A percentile compares a stretch with the other conserved stretches of the same genome.
These are phyloP conservation scores for Colletotrichum sansevieriae DNA, from an alignment of 2,329 filamentous ascomycete species.

Conservation along the genomic window DNA sequence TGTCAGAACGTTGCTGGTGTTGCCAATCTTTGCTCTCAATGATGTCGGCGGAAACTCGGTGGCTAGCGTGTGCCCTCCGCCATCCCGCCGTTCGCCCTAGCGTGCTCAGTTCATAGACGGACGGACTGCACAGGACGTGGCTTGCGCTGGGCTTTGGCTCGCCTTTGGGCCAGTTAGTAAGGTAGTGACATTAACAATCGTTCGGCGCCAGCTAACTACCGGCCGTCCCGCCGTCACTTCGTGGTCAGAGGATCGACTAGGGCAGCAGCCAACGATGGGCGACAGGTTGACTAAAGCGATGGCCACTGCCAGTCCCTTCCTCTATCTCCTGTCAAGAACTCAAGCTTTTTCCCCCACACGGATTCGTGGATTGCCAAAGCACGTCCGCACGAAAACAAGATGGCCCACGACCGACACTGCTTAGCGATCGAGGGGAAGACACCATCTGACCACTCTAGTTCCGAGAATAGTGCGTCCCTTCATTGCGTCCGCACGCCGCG, in stretches of 20 bases:
- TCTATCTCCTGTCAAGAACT: neutral
- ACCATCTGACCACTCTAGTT: constrained; percentile 31
- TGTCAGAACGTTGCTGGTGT: neutral
- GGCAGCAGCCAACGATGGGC: constrained; percentile 8
- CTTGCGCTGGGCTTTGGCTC: constrained; percentile 15
- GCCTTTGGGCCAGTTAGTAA: neutral
- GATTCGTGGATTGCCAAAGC: constrained; percentile 13
- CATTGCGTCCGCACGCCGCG: constrained; percentile 19
- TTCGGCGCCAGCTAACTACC: constrained; percentile 29
- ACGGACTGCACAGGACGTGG: constrained; percentile 24
- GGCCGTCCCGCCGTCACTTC: constrained; percentile 26
- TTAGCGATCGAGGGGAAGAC: constrained; percentile 17
- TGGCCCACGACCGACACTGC: constrained; percentile 11
- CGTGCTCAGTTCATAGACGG: constrained; percentile 20
- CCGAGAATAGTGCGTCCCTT: constrained; percentile 14
- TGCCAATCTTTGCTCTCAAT: too few species aligned
- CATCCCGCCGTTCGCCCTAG: neutral
- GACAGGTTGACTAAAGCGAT: constrained; percentile 3
- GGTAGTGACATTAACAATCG: constrained; percentile 12
- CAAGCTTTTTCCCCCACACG: constrained; percentile 14
- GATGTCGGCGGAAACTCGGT: too few species aligned
- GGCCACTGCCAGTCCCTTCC: neutral
- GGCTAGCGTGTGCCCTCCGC: neutral
- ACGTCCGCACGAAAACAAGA: neutral
- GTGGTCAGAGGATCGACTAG: constrained; percentile 27